phyloP scores from a whole-genome alignment of 2,329 filamentous ascomycete species.

The Venturiaceae sp. region DNA sequence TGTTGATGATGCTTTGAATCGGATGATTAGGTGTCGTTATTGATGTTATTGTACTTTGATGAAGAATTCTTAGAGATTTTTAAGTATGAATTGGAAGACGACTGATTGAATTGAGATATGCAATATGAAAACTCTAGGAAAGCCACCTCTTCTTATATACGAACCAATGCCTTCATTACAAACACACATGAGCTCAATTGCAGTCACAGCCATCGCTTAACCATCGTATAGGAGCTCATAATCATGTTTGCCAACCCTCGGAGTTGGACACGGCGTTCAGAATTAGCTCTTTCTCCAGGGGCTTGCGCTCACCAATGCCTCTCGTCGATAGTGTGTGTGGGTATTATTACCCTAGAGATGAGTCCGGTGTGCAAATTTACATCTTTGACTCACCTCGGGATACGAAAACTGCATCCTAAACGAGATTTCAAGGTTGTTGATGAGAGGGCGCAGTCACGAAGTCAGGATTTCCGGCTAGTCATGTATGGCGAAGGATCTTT shows the following conservation, averaged over 20 bases:
- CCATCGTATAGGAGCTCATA: not conserved
- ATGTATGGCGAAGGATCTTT: not conserved
- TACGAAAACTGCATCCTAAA: not conserved
- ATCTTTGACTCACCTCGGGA: not conserved
- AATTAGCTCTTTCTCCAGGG: not conserved
- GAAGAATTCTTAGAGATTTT: not conserved
- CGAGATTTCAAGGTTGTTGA: not conserved
- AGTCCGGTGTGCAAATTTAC: not conserved
- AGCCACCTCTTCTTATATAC: not conserved
- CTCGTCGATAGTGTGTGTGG: not conserved
- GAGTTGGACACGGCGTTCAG: not conserved
- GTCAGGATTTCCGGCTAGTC: not conserved
- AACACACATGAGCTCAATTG: not conserved
- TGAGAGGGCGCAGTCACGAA: not conserved
- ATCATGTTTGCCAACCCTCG: not conserved
- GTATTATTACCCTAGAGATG: not conserved
- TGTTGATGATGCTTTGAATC: not conserved
- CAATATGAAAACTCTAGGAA: not conserved
- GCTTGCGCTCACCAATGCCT: not conserved
- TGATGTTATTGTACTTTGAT: not conserved
- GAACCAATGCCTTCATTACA: not conserved
- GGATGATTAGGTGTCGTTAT: no score
- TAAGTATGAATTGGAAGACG: not conserved
- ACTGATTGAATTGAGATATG: not conserved
- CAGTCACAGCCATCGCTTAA: not conserved